phyloP scores from a whole-genome alignment of 73 alveolate species.

The Breviolum minutum region DNA sequence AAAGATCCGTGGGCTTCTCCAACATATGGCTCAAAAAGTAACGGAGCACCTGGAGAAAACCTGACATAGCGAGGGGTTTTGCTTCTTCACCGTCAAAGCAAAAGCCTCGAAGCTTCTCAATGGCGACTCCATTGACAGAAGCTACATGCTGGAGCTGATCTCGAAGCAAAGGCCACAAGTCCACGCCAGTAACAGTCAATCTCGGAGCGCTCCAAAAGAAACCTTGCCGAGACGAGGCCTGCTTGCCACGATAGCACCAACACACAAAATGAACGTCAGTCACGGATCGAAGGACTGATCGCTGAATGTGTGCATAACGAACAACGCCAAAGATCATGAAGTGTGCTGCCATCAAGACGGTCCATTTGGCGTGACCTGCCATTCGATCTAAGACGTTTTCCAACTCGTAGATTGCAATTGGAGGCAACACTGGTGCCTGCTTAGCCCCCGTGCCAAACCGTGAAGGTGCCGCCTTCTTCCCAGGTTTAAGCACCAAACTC shows the following conservation, averaged over 20 bases:
- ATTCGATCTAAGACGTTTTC: not conserved
- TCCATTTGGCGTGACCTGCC: not conserved
- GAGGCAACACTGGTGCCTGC: not conserved
- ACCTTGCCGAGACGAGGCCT: not conserved
- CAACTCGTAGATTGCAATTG: not conserved
- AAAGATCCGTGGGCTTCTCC: not conserved
- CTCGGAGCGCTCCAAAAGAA: not conserved
- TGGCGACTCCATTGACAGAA: not conserved
- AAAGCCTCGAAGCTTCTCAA: not conserved
- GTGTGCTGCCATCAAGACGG: not conserved
- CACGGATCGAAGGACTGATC: not conserved
- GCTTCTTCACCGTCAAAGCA: not conserved
- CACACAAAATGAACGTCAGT: not conserved
- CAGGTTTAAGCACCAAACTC: not conserved
- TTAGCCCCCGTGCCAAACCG: not conserved
- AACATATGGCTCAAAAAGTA: not conserved
- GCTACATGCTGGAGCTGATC: not conserved
- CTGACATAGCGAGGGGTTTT: not conserved
- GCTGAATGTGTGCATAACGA: not conserved
- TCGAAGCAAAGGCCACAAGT: not conserved
- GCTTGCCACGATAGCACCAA: not conserved
- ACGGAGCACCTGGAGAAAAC: not conserved
- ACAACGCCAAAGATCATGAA: constrained; percentile 2
- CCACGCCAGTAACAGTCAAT: too few species aligned
- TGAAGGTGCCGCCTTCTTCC: not conserved